phyloP scores from a whole-genome alignment of 169 alveolate species.

The Plasmodium reichenowi region DNA sequence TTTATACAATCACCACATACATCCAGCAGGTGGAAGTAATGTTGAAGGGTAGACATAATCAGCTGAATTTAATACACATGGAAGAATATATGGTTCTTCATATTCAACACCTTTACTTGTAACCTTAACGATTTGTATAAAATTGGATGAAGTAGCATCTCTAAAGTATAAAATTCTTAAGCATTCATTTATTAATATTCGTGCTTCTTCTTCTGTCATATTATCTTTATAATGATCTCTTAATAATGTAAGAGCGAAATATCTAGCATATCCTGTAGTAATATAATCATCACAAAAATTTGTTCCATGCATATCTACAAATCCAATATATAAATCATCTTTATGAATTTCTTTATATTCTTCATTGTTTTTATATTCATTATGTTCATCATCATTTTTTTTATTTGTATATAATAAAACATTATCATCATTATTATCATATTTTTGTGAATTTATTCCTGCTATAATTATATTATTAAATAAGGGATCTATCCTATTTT shows the following conservation, averaged over 20 bases:
- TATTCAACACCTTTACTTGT: conserved; percentile 76
- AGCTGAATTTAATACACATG: conserved; percentile 26
- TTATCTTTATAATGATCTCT: conserved; percentile 78
- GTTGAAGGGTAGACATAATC: conserved; percentile 65
- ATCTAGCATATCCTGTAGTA: conserved; percentile 80
- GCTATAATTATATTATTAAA: conserved; percentile 78
- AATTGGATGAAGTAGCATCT: conserved; percentile 59
- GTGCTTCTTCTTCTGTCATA: conserved; percentile 82
- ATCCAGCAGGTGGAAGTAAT: conserved; percentile 72
- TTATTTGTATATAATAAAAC: conserved; percentile 29
- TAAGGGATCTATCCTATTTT: conserved; percentile 79
- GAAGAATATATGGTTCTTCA: conserved; percentile 61
- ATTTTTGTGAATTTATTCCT: conserved; percentile 79
- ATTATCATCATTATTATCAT: conserved; percentile 74
- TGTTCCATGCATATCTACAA: conserved; percentile 81
- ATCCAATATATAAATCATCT: conserved; percentile 72
- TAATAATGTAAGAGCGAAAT: conserved; percentile 79
- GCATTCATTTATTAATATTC: conserved; percentile 77
- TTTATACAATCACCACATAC: conserved; percentile 54
- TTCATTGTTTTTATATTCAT: conserved; percentile 9
- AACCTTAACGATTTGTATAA: conserved; percentile 60
- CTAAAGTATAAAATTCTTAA: conserved; percentile 65
- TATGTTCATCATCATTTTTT: conserved; percentile 26
- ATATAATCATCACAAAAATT: conserved; percentile 78
- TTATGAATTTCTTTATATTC: conserved; percentile 65